phyloP scores from a whole-genome alignment of 2,329 filamentous ascomycete genomes.

The Diatrype stigma region DNA sequence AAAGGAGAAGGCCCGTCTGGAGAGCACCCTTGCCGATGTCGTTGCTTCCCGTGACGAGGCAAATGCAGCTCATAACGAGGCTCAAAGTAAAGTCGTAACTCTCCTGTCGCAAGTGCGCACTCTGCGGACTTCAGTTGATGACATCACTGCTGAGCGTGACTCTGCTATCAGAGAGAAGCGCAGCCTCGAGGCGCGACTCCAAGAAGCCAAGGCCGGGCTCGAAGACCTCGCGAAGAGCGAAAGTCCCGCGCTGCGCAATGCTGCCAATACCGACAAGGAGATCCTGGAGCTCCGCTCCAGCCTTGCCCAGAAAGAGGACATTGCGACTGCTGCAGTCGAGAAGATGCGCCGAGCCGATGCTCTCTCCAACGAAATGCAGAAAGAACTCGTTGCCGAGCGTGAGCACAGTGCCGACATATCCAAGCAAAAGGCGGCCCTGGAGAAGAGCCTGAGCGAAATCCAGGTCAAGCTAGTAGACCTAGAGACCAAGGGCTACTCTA shows the following conservation, averaged over 20 bases:
- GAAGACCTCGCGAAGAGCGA: conserved; percentile 84
- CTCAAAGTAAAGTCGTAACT: conserved; percentile 86
- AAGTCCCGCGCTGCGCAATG: conserved; percentile 83
- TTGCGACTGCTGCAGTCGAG: conserved; percentile 84
- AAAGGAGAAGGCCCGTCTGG: conserved; percentile 91
- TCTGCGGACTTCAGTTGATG: conserved; percentile 79
- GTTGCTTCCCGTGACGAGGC: conserved; percentile 92
- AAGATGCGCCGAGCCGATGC: conserved; percentile 96
- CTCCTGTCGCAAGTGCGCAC: conserved; percentile 84
- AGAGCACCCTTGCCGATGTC: conserved; percentile 83
- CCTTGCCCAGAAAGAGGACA: conserved; percentile 89
- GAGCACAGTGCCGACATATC: conserved; percentile 78
- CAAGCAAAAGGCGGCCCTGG: conserved; percentile 83
- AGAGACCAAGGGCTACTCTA: conserved; percentile 95
- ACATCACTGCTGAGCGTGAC: conserved; percentile 81
- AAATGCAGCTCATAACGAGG: conserved; percentile 87
- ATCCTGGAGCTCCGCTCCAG: conserved; percentile 83
- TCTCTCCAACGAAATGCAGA: conserved; percentile 82
- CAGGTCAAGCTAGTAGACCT: conserved; percentile 88
- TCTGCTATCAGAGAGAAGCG: conserved; percentile 84
- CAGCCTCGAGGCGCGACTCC: conserved; percentile 75
- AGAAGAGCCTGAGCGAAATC: conserved; percentile 86
- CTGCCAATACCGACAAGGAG: conserved; percentile 82
- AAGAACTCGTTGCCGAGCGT: conserved; percentile 82
- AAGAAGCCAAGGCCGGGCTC: conserved; percentile 82